A percentile compares a stretch with the other conserved stretches of the same genome.
Conservation (phyloP, 345 rosid species). For the Corymbia maculata region DNA sequence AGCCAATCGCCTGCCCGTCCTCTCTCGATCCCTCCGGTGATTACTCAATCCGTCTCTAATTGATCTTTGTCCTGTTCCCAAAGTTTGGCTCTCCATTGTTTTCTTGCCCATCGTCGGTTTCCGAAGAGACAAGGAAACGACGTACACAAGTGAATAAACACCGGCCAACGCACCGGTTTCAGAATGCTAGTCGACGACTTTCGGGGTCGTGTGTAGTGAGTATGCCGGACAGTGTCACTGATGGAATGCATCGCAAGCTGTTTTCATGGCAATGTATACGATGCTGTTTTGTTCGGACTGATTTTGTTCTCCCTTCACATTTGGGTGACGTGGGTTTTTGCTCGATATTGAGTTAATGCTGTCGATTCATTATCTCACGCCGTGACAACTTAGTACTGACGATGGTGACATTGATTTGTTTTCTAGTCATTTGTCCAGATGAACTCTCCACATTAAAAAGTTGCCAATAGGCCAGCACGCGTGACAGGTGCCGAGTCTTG, state of each 20-base stretch:
- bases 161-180: neutral
- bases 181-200: neutral
- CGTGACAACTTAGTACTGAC: neutral
- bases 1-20: neutral
- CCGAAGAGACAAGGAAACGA: neutral
- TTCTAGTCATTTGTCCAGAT: neutral
- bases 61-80: neutral
- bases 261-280: neutral
- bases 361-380: neutral
- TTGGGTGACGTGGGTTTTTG: neutral
- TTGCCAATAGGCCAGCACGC: neutral
- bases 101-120: neutral
- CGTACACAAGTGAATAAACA: neutral
- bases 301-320: neutral
- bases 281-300: neutral
- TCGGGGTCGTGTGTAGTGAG: fast-evolving
- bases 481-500: neutral
- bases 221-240: neutral
- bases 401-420: neutral
- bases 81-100: neutral
- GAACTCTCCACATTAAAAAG: neutral
- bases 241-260: neutral
- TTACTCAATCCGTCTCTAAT: neutral
- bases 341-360: neutral
- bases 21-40: neutral